Evolutionary conservation across 257 asterid genomes (phyloP), one percentile per base, ranked within the genome.

Genomic region (Leptodermis oblonga): DNA sequence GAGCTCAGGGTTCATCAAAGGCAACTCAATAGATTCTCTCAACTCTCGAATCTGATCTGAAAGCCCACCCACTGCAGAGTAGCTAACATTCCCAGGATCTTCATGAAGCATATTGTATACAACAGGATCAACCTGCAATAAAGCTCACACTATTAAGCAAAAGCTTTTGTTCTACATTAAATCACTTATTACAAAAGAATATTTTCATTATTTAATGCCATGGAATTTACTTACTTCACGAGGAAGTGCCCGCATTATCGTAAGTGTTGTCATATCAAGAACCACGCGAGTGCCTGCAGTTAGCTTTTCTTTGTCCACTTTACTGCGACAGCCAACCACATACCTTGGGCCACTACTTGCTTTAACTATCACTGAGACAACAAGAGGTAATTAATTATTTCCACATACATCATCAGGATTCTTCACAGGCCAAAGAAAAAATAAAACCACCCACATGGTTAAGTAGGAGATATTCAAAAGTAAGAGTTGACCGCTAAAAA

Each of bases 81-180:
- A 92, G 76, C 97, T 92, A 59, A 92, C 83, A 76, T 92, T 92
- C 64, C 97, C 98, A n/a, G 96, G 98, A 78, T 92, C 97, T 77
- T 92, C 98, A 75, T 92, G 98, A 80, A 92, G 98, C 98, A 92
- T 92, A 76, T 86, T 92, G 73, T 92, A 88, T 49, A 92, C 98
- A 75, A 88, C 96, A 65, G 97, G 97, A 81, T 93, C 98, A 39
- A 93, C 98, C 98, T 92, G 83, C 67, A 76, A 62, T 51, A 72
- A 63, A 78, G 68, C 34, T 60, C 52, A 68, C 48, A 28, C 22
- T 20, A 69, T 26, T 26, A 37, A 56, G 56, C 18, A 28, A 30
- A 12, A 0, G 12, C 20, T 61, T 23, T n/a, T 20, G 0, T 26
- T 53, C 63, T 30, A 41, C 7, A 18, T 34, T 28, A 28, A 20